Evolutionary conservation across 768 basidiomycete genomes (phyloP).

Genomic region (Tephrocybe sp.): DNA sequence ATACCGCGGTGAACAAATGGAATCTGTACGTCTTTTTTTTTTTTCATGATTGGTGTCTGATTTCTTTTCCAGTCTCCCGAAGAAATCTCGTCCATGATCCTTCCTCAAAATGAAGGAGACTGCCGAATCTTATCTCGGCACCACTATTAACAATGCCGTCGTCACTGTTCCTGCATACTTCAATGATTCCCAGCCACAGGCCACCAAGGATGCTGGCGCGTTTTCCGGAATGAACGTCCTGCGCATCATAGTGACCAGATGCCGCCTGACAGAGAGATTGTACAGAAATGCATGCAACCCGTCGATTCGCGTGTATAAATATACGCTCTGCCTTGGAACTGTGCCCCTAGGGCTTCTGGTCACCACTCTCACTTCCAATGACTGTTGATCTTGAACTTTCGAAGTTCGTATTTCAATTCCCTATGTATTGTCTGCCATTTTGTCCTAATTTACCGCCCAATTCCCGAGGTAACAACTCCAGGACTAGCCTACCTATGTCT

Average conservation of each 20-base stretch:
- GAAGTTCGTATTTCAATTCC: too few species aligned
- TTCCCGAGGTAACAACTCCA: slow-evolving; percentile 44
- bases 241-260: too few species aligned
- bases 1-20: slow-evolving; percentile 74
- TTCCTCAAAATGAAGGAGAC: slow-evolving; percentile 99
- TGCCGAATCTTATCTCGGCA: slow-evolving; percentile 94
- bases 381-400: too few species aligned
- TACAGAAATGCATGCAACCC: too few species aligned
- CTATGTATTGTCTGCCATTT: too few species aligned
- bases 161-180: slow-evolving; percentile 99
- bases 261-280: too few species aligned
- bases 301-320: too few species aligned
- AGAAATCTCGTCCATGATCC: slow-evolving; percentile 94
- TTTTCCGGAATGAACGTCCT: slow-evolving; percentile 94
- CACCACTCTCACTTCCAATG: too few species aligned
- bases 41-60: neutral
- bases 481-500: slow-evolving; percentile 65
- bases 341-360: too few species aligned
- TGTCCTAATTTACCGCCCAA: too few species aligned
- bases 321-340: too few species aligned
- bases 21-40: slow-evolving; percentile 62
- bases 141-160: slow-evolving; percentile 95
- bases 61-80: slow-evolving; percentile 71
- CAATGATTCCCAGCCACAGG: slow-evolving; percentile 99
- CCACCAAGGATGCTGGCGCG: slow-evolving; percentile 95